These are phyloP conservation scores for Lodderomyces metapsilosis DNA, from an alignment of 1,139 yeast species.

Conservation along the genomic window DNA sequence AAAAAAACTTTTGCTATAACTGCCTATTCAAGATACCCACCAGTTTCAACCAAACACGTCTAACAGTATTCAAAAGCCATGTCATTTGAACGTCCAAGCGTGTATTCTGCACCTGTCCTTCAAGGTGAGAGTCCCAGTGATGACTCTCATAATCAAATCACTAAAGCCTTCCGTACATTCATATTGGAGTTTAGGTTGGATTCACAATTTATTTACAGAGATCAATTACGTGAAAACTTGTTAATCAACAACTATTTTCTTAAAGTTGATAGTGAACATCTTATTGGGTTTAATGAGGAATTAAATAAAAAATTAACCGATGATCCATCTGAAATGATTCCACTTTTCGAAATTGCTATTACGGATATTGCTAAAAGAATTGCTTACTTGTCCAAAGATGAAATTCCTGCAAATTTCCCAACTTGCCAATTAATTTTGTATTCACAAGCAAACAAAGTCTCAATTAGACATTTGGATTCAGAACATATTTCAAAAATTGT, in stretches of 20 bases:
- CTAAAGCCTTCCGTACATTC: constrained; percentile 77
- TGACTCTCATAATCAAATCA: constrained; percentile 70
- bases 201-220: constrained; percentile 83
- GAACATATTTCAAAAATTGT: constrained; percentile 88
- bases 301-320: constrained; percentile 79
- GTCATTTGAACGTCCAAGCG: constrained; percentile 81
- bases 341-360: constrained; percentile 85
- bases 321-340: constrained; percentile 87
- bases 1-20: too few species aligned
- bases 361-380: constrained; percentile 87
- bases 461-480: constrained; percentile 82
- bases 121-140: constrained; percentile 76
- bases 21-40: too few species aligned
- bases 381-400: constrained; percentile 58
- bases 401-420: constrained; percentile 62
- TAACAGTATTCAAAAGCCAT: constrained; percentile 24
- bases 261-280: constrained; percentile 78
- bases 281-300: constrained; percentile 86
- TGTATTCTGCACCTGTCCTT: constrained; percentile 80
- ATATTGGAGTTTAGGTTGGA: constrained; percentile 83
- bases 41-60: too few species aligned
- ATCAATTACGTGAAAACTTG: constrained; percentile 85
- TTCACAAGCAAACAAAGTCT: constrained; percentile 69
- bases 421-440: constrained; percentile 77
- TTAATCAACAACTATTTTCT: constrained; percentile 72